Base-by-base conservation (phyloP, 345 rosid species). In the Hibiscus tridactylites region DNA sequence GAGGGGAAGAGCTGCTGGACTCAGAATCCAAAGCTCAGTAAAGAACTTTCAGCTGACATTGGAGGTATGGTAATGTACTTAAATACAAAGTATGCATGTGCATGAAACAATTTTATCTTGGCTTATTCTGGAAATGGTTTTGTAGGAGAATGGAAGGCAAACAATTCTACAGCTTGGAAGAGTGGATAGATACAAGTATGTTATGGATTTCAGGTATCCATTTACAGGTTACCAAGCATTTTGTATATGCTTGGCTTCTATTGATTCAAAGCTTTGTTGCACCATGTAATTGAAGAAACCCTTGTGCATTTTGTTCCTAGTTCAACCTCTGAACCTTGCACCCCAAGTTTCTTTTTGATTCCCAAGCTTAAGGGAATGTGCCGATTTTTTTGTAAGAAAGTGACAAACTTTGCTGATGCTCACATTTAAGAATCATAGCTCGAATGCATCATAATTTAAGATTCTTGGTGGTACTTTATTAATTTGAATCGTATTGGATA, bases 191-290 rank as follows among this genome's bases (percentile, higher is more conserved):
- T 67, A 85, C 11, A 91, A 87, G 76, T 94, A 82, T 79, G 90
- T 86, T 49, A 86, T 82, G 81, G 97, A 94, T 70, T 94, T 88
- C 90, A 91, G 98, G 97, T 92, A 88, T 79, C 98, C 98, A 12
- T 78, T 88, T 53, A 86, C 93, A 4, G 97, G 94, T 8, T 93
- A 85, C 79, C 96, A 90, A 73, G 90, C 97, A 58, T 87, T 93
- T 81, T 86, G 89, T 82, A 88, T 90, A 61, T 88, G 98, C 77
- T 84, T 91, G 83, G 93, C 96, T 80, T 90, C 98, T 50, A 86
- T 94, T 16, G 97, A 91, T 82, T 81, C 96, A 24, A 94, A 91
- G 82, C 90, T 91, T 17, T 94, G 98, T 68, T 94, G 98, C 83
- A 74, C 87, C 9, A 64, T 93, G 65, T 93, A 79, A 82, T 62